Evolutionary conservation across 441 rosid species (phyloP), one percentile per base, ranked within the genome.

Genomic region (Pelargonium cotyledonis): DNA sequence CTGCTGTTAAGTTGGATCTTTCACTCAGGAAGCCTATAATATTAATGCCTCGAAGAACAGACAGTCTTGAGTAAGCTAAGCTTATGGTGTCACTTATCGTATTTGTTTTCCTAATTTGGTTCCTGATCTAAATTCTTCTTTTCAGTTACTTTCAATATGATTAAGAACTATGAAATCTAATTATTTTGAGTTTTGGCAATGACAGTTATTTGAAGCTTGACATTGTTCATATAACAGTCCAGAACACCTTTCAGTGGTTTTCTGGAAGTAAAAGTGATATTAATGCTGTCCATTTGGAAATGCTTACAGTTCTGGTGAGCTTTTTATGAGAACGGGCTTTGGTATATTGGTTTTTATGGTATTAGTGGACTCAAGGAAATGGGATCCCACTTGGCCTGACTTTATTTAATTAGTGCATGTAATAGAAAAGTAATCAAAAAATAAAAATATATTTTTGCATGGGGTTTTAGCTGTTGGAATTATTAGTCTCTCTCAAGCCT

Each of bases 181-280:
- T 61, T 65, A 31, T 72, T 35, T 76, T 72, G 67, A 46, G 71
- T 58, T 72, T 70, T 73, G 49, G 65, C 72, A 60, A 66, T 68
- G 73, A 65, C 91, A 95, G 99, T 82, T 95, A 85, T 80, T 75
- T 95, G 91, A 90, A 92, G 86, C 97, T 95, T 67, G 99, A 95
- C 83, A 89, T 95, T 51, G 97, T 95, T 70, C 97, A 90, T 79
- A 90, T 95, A 74, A 90, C 99, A n/a, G 87, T 95, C 65, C 78
- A 72, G 72, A 95, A 92, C 77, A 87, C 85, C 73, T 95, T 90
- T 73, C 88, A 89, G 72, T 92, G 99, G 99, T 82, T 87, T 73
- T 76, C 49, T 78, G 99, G 98, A 61, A 81, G 79, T 75, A 89
- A 87, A 83, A 83, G 71, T 71, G 99, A 95, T 70, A 72, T 89